Evolutionary conservation across 2,329 filamentous ascomycete genomes (phyloP).

Genomic region (Tolypocladium paradoxum): DNA sequence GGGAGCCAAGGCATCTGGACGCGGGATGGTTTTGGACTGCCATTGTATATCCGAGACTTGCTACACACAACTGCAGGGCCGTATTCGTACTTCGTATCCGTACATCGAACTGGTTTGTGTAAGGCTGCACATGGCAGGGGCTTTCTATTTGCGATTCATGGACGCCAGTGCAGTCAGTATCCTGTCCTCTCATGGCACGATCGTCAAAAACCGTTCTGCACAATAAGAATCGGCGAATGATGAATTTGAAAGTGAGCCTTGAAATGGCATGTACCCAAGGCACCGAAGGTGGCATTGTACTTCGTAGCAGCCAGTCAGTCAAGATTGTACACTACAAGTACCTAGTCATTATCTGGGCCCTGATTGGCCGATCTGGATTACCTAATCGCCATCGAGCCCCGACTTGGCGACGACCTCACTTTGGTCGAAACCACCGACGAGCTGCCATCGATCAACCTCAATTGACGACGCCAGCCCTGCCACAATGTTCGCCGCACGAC

Average conservation of each 20-base stretch:
- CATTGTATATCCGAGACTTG: not conserved
- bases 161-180: not conserved
- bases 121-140: not conserved
- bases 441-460: slow-evolving; percentile 15
- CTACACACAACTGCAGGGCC: not conserved
- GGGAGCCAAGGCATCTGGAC: slow-evolving; percentile 9
- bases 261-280: no score
- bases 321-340: no score
- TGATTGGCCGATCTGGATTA: slow-evolving; percentile 17
- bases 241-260: not conserved
- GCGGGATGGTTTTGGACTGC: not conserved
- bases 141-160: not conserved
- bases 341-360: not conserved
- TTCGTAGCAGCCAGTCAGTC: not conserved
- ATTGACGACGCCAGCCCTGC: slow-evolving; percentile 20
- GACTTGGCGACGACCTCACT: slow-evolving; percentile 18
- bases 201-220: not conserved
- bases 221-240: not conserved
- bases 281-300: no score
- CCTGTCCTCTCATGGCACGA: not conserved
- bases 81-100: not conserved
- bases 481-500: slow-evolving; percentile 33
- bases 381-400: slow-evolving; percentile 13
- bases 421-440: slow-evolving; percentile 3
- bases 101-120: not conserved